Conservation (phyloP, 2,329 filamentous ascomycete species). For the Fusarium begoniae region DNA sequence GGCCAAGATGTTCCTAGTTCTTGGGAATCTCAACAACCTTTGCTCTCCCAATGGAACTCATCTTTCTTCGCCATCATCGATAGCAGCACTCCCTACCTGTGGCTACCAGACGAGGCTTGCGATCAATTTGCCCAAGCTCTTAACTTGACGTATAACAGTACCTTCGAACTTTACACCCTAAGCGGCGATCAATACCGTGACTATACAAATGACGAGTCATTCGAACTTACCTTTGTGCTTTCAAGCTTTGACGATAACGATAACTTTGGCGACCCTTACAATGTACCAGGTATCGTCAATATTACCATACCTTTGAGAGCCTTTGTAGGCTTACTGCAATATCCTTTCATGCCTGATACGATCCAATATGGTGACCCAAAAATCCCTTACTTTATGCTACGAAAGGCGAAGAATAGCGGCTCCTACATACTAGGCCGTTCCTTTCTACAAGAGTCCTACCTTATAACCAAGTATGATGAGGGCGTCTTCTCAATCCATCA, state of each 20-base stretch:
- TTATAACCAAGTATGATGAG: conserved; percentile 66
- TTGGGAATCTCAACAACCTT: conserved; percentile 52
- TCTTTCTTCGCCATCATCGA: conserved; percentile 67
- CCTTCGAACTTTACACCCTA: conserved; percentile 71
- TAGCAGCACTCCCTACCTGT: conserved; percentile 71
- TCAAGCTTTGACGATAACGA: conserved; percentile 64
- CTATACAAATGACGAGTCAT: conserved; percentile 55
- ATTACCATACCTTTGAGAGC: conserved; percentile 63
- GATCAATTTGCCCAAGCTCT: conserved; percentile 71
- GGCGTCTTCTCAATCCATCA: conserved; percentile 64
- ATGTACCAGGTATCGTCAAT: conserved; percentile 63
- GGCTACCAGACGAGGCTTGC: conserved; percentile 69
- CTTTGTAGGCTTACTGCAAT: conserved; percentile 60
- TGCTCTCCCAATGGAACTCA: conserved; percentile 57
- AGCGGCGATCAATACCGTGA: conserved; percentile 63
- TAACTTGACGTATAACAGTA: conserved; percentile 71
- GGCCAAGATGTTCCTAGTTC: conserved; percentile 42
- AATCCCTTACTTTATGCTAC: conserved; percentile 73
- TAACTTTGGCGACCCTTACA: conserved; percentile 59
- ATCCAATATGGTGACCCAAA: conserved; percentile 56
- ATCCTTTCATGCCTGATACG: conserved; percentile 56
- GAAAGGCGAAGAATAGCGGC: conserved; percentile 60
- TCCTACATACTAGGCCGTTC: conserved; percentile 72
- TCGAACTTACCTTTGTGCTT: conserved; percentile 66
- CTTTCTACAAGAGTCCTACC: conserved; percentile 75